These are phyloP conservation scores for Gossypium ekmanianum DNA, from an alignment of 345 rosid genomes.

Conservation along the genomic window DNA sequence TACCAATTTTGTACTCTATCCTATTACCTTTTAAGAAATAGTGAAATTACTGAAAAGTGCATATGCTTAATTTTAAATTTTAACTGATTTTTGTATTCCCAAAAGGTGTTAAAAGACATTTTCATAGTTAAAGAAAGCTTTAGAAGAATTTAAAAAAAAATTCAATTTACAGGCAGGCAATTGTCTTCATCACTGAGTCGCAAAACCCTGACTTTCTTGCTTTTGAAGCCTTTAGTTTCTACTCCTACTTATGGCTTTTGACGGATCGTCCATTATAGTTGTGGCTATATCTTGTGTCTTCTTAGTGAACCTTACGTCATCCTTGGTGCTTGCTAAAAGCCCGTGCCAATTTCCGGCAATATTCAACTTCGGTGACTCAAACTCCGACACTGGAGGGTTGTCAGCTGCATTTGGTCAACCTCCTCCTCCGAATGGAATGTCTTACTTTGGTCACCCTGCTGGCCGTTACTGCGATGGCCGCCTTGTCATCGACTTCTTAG, in stretches of 20 bases:
- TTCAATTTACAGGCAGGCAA: background rate
- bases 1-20: too few relatives aligned
- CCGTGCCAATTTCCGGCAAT: constrained; percentile 59
- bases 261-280: background rate
- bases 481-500: constrained; percentile 71
- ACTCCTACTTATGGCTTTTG: background rate
- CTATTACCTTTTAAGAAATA: too few relatives aligned
- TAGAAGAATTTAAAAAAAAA: background rate
- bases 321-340: background rate
- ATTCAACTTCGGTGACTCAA: constrained; percentile 90
- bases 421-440: constrained; percentile 56
- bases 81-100: too few relatives aligned
- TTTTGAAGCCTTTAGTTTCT: background rate
- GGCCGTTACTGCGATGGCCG: constrained; percentile 94
- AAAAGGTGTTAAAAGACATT: too few relatives aligned
- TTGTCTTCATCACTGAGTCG: background rate
- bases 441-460: constrained; percentile 66
- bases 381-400: constrained; percentile 89
- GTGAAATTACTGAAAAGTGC: background rate
- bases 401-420: constrained; percentile 84
- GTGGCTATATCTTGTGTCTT: background rate
- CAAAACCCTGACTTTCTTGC: background rate
- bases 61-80: too few relatives aligned
- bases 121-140: too few relatives aligned
- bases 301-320: background rate